A percentile compares a stretch with the other conserved stretches of the same genome.
These are phyloP conservation scores for Berberis vulgaris DNA, from an alignment of 164 flowering plant genomes.

Conservation along the genomic window DNA sequence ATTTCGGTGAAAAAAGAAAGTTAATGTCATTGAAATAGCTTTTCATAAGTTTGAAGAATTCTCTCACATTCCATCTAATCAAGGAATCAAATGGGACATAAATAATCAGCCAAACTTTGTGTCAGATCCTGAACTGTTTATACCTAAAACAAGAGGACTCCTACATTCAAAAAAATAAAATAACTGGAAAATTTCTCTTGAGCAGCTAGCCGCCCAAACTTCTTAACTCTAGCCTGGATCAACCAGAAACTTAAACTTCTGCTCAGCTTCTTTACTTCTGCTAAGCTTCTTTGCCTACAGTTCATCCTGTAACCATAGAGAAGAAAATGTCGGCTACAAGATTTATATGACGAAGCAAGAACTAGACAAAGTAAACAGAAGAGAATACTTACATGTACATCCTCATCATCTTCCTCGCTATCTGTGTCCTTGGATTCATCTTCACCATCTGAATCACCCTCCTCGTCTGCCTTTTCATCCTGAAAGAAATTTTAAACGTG, in stretches of 20 bases:
- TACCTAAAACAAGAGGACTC: not conserved
- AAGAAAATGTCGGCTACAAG: not conserved
- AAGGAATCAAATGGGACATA: too few relatives aligned
- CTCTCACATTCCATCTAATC: too few relatives aligned
- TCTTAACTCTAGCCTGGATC: not conserved
- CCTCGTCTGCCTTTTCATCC: slow-evolving; percentile 20
- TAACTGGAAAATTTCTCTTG: not conserved
- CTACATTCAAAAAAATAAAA: not conserved
- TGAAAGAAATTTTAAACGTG: not conserved
- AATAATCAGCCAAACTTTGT: not conserved
- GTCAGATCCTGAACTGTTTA: not conserved
- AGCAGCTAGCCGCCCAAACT: not conserved
- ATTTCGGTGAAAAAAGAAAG: too few relatives aligned
- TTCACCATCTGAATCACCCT: slow-evolving; percentile 3
- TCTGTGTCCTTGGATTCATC: slow-evolving; percentile 14
- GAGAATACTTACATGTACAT: slow-evolving; percentile 33
- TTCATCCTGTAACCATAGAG: not conserved
- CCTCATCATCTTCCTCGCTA: slow-evolving; percentile 23
- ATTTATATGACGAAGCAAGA: not conserved
- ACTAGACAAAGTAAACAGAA: not conserved
- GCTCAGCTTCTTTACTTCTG: not conserved
- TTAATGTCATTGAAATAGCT: too few relatives aligned
- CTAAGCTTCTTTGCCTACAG: not conserved
- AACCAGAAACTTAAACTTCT: not conserved
- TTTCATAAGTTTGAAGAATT: too few relatives aligned